Base-by-base conservation (phyloP, 345 rosid species). In the Chamaenerion angustifolium region DNA sequence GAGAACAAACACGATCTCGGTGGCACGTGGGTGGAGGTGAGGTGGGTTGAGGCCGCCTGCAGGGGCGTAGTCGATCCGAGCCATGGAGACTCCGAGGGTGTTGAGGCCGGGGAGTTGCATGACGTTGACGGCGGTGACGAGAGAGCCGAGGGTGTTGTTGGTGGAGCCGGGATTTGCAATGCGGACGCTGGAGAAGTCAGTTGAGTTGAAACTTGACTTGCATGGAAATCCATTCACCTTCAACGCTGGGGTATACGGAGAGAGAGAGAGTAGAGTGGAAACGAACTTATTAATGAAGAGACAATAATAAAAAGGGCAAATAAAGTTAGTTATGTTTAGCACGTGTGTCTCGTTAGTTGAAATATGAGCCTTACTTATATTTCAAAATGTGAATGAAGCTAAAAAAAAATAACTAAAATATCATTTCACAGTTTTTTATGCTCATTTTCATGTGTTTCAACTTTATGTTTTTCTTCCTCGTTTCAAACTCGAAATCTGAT, bases 81-180 rank as follows among this genome's bases (percentile, higher is more conserved):
- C 58, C 46, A 51, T 19, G 42, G 72, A 62, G 44, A 58, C 8
- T 12, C 68, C 72, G 10, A 58, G 64, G 0, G 68, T 62, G 54
- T 68, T 55, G 25, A 63, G 64, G 13, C 61, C 68, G 0, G 64
- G 68, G 8, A 67, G 3, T 47, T 57, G 60, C 19, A 10, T 42
- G 6, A 62, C 60, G 0, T n/a, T 8, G 9, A 40, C 62, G 1
- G 18, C 48, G 5, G 55, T 52, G 4, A 66, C 47, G 7, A 0
- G 27, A 0, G 59, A 66, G 25, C 59, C 62, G 10, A 43, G 40
- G 0, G 49, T 47, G 43, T 60, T 60, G 0, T 50, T 43, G 11
- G 56, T 40, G 54, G 56, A 56, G 16, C 54, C 55, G 0, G 65
- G 11, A 16, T 18, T 7, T 9, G 56, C 40, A 9, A 66, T 49